Evolutionary conservation across 305 asterid genomes (phyloP), one percentile per base, ranked within the genome.

Genomic region (Striga hermonthica): DNA sequence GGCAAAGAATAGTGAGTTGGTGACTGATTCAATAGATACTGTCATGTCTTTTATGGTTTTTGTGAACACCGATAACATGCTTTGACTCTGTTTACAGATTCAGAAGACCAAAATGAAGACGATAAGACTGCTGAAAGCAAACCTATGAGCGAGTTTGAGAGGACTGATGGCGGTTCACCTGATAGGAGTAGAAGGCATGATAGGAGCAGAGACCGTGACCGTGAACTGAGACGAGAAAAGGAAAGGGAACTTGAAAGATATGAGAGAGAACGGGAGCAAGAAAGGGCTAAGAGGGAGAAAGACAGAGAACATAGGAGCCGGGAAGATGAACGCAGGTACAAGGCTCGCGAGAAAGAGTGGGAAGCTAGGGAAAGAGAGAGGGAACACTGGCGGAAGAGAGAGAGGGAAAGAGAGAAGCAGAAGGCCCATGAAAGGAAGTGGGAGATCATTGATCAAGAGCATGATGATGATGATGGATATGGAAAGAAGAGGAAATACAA

Each of bases 261-360:
- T 35, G 98, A 94, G 82, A 84, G 93, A 81, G 95, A 88, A 62
- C 84, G 99, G 63, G 99, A 94, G 75, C 95, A 85, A 62, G 96
- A 94, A 59, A 90, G 99, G 66, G 87, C 89, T 40, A 94, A 85
- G 84, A 80, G 97, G 78, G 99, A 94, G 84, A 88, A 89, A 78
- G 99, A 93, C 52, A 85, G 95, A 72, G 97, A 88, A 73, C 75
- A 94, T 74, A 91, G 86, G 76, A 84, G 84, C 73, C 87, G 96
- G 67, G 99, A 94, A 69, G 99, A 94, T 77, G 99, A 94, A 58
- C 92, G 99, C 34, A 82, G 97, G 75, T 94, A 76, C 68, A 88
- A 85, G 85, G 73, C 76, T 57, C 95, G 94, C 22, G 97, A 91
- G 76, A 90, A 94, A 73, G 98, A 94, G 70, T 90, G 99, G 99